Evolutionary conservation across 176 grass and related monocot genomes (phyloP), one percentile per base, ranked within the genome.

Genomic region (Oryza officinalis): DNA sequence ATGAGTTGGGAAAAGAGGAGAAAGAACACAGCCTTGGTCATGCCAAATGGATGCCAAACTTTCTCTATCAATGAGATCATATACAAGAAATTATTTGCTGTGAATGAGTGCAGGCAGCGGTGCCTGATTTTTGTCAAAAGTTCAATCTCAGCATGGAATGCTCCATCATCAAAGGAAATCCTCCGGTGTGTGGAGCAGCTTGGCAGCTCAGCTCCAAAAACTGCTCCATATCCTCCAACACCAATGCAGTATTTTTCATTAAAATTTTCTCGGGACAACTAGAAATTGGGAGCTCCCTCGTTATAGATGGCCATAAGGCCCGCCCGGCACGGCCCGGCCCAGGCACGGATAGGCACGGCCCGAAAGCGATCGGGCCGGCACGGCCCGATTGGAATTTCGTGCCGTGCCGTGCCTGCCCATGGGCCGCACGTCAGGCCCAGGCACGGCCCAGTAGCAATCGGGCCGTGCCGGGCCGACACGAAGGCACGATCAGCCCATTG

Each of bases 231-330:
- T 2, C 81, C 81, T n/a, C 77, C 77, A 43, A 28, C 10, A 2
- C 77, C 81, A 25, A 85, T 85, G 64, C 85, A 88, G 0, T 85
- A 91, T n/a, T 88, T 88, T 0, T 50, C 65, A 54, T 74, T 15
- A 10, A 91, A 91, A 4, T 32, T 50, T 47, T 91, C 81, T 30
- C n/a, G n/a, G n/a, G n/a, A n/a, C n/a, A n/a, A n/a, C n/a, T n/a
- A n/a, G n/a, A n/a, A n/a, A n/a, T n/a, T n/a, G n/a, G n/a, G n/a
- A n/a, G n/a, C n/a, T n/a, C n/a, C n/a, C n/a, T n/a, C n/a, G n/a
- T n/a, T n/a, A 32, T 32, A 32, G 31, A 32, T 32, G 31, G 31
- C 31, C 31, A 32, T 32, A n/a, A n/a, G n/a, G n/a, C n/a, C n/a
- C n/a, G n/a, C n/a, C n/a, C 31, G 3, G 31, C 0, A 4, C 31